Evolutionary conservation across 140 eudicot species (phyloP), one percentile per base, ranked within the genome.

Genomic region (Flaveria floridana): DNA sequence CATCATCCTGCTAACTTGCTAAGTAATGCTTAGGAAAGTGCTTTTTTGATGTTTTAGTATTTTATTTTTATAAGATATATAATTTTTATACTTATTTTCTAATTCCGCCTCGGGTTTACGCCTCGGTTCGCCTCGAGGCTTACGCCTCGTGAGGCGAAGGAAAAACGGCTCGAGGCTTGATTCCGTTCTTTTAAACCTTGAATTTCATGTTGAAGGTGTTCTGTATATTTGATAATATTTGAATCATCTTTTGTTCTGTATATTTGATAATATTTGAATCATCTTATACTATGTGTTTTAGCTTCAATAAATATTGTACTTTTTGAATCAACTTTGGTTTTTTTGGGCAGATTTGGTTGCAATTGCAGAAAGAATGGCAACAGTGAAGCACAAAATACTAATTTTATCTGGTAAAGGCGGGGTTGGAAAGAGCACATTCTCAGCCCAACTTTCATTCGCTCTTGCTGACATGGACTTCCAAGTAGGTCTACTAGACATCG

Each of bases 351-450:
- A 92, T 75, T 72, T 91, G 80, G 87, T 89, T 48, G 82, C 84
- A 23, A 89, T 92, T 44, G 87, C 87, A 19, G 96, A 92, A 83
- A 76, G 96, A 70, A 89, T 89, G 97, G 95, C 95, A 28, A 86
- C 90, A 15, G 98, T 92, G 55, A 89, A 87, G 75, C 96, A 92
- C 78, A 92, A 89, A 64, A 92, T 92, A 41, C 89, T 92, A 59
- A 87, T 92, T 61, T 50, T 87, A 68, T 92, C 98, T 0, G 95
- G 98, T 20, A 92, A 92, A 76, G 98, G 96, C 30, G 98, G 98
- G 13, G 98, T 92, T 21, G 98, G 98, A 68, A 92, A 92, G 85
- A 92, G 98, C 82, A 92, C 98, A 21, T 87, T 92, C 84, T 92
- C 98, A 30, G 96, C 97, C 26, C 97, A 92, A 65, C 96, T 92